Evolutionary conservation across 768 basidiomycete genomes (phyloP), one percentile per base, ranked within the genome.

Genomic region (Lactifluus piperatus): DNA sequence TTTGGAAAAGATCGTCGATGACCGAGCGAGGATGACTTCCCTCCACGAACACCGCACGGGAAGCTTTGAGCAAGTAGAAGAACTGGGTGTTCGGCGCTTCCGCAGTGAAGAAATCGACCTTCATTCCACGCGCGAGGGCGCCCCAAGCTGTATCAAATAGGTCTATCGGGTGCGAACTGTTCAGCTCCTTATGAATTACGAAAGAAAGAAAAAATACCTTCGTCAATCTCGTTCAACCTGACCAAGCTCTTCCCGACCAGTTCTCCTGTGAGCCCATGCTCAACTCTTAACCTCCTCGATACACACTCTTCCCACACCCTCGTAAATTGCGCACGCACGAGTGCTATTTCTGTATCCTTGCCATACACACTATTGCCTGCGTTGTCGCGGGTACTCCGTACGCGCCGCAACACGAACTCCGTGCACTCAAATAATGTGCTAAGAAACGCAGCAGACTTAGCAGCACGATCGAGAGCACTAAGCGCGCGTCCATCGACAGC

Each of bases 401-500:
- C 63, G 9, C 81, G 72, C 41, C 74, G 77, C 43, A 80, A 63
- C 22, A 89, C 71, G 66, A 86, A 86, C 0, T 81, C 71, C 13
- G 81, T 67, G 64, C 83, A 89, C 70, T 97, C 94, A 8, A 89
- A 70, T 3, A 90, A 66, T 0, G 88, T 79, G 0, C 80, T 76
- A 18, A 87, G 72, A 71, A 93, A 88, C 10, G 89, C 84, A 0
- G 83, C 78, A 5, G 80, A 80, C 11, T 79, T 74, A 8, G 74
- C 73, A 1, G 74, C 67, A 6, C 82, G 76, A 50, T 84, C 76
- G 10, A 86, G 75, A 14, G 64, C 53, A 36, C 77, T 80, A 5
- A 89, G 75, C 0, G 86, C 82, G 24, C 82, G 79, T 6, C 81
- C 81, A 52, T 88, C 84, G 1, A 91, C 70, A 0, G 90, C 92